Conservation (phyloP, 73 alveolate genomes). For the Stentor coeruleus region DNA sequence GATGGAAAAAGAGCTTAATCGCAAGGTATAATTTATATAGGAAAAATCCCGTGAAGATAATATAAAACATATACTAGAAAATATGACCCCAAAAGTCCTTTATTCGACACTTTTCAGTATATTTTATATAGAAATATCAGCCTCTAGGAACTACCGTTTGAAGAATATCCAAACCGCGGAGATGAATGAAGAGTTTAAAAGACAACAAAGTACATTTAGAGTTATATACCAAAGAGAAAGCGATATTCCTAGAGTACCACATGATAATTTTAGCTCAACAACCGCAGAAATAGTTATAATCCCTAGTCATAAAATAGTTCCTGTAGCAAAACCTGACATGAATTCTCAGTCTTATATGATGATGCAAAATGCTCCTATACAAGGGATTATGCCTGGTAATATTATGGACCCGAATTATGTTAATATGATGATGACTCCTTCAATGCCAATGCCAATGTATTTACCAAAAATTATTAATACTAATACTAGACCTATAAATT, state of each 20-base stretch:
- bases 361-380: too few relatives aligned
- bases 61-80: not conserved
- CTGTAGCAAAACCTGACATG: not conserved
- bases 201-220: not conserved
- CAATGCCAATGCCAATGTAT: not conserved
- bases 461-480: not conserved
- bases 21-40: not conserved
- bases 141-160: not conserved
- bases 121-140: not conserved
- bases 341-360: not conserved
- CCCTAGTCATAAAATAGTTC: not conserved
- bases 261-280: not conserved
- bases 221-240: not conserved
- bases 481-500: slow-evolving; percentile 11
- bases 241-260: not conserved
- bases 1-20: slow-evolving; percentile 3
- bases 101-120: not conserved
- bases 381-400: not conserved
- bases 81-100: slow-evolving; percentile 20
- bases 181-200: not conserved
- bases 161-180: not conserved
- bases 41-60: not conserved
- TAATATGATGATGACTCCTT: not conserved
- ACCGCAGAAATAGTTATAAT: not conserved
- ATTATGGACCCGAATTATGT: not conserved